phyloP scores from a whole-genome alignment of 371 early-diverging fungal species.

The Funneliformis caledonium region DNA sequence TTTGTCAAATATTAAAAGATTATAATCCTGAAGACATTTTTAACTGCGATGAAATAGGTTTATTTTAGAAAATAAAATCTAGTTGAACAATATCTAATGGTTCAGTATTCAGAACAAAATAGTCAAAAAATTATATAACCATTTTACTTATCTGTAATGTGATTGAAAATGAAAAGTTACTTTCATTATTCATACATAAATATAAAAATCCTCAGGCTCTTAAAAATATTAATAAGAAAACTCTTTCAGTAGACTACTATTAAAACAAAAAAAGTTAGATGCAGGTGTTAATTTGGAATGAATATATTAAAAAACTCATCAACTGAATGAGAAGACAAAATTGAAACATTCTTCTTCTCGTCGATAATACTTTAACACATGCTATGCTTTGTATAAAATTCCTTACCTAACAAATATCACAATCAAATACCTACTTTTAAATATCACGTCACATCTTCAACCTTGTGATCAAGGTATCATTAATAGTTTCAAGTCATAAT shows the following conservation, averaged over 20 bases:
- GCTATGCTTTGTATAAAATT: not conserved
- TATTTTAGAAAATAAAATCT: not conserved
- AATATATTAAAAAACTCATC: not conserved
- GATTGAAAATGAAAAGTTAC: not conserved
- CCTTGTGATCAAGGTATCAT: too few relatives aligned
- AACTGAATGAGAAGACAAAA: not conserved
- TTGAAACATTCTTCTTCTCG: not conserved
- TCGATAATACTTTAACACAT: constrained; percentile 13
- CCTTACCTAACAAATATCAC: not conserved
- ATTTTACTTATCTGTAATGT: constrained; percentile 11
- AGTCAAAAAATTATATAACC: too few relatives aligned
- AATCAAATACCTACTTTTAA: not conserved
- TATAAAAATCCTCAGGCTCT: too few relatives aligned
- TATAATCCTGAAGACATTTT: too few relatives aligned
- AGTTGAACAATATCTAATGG: not conserved
- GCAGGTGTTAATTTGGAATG: not conserved
- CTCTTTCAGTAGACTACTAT: too few relatives aligned
- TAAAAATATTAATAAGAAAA: too few relatives aligned
- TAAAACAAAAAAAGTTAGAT: too few relatives aligned
- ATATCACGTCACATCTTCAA: constrained; percentile 18
- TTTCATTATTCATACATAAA: too few relatives aligned
- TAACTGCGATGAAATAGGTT: not conserved
- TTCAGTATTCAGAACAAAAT: not conserved
- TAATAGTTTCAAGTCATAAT: too few relatives aligned
- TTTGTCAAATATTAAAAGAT: not conserved